Conservation (phyloP, 2,329 filamentous ascomycete species). For the Aspergillus luchuensis region DNA sequence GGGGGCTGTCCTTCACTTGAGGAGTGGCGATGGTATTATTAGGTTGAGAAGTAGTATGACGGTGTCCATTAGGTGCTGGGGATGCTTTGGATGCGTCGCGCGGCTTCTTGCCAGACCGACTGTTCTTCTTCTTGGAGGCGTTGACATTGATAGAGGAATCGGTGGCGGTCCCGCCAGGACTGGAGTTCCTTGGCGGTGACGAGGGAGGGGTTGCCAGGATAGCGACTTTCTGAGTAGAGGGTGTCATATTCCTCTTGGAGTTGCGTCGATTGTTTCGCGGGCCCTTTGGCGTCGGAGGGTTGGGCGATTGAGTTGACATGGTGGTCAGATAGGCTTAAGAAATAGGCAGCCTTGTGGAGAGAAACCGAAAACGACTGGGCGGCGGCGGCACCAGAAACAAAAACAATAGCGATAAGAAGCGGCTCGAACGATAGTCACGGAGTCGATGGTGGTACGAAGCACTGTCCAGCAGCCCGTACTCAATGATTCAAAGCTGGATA, state of each 20-base stretch:
- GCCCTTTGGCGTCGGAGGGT: slow-evolving; percentile 43
- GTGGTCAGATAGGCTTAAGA: slow-evolving; percentile 48
- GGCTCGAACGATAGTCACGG: slow-evolving; percentile 17
- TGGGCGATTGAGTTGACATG: slow-evolving; percentile 49
- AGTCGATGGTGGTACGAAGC: slow-evolving; percentile 26
- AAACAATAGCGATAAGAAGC: slow-evolving; percentile 24
- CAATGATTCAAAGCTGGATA: slow-evolving; percentile 27
- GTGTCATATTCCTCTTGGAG: slow-evolving; percentile 39
- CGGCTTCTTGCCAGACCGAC: slow-evolving; percentile 40
- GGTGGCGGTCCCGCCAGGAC: slow-evolving; percentile 33
- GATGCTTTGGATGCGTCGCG: slow-evolving; percentile 32
- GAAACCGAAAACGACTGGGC: slow-evolving; percentile 32
- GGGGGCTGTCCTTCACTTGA: slow-evolving; percentile 41
- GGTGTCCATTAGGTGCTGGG: slow-evolving; percentile 31
- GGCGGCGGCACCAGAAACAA: slow-evolving; percentile 28
- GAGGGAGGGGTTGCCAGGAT: slow-evolving; percentile 39
- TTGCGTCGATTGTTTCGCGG: slow-evolving; percentile 40
- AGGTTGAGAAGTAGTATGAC: slow-evolving; percentile 38
- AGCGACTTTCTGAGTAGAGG: slow-evolving; percentile 32
- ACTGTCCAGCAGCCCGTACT: slow-evolving; percentile 39
- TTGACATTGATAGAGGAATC: slow-evolving; percentile 34
- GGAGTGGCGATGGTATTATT: slow-evolving; percentile 43
- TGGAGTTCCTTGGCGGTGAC: slow-evolving; percentile 38
- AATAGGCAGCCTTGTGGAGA: slow-evolving; percentile 51
- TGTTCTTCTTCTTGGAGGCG: slow-evolving; percentile 40